Conservation (phyloP, 2,329 filamentous ascomycete species). For the Fusarium sp. region DNA sequence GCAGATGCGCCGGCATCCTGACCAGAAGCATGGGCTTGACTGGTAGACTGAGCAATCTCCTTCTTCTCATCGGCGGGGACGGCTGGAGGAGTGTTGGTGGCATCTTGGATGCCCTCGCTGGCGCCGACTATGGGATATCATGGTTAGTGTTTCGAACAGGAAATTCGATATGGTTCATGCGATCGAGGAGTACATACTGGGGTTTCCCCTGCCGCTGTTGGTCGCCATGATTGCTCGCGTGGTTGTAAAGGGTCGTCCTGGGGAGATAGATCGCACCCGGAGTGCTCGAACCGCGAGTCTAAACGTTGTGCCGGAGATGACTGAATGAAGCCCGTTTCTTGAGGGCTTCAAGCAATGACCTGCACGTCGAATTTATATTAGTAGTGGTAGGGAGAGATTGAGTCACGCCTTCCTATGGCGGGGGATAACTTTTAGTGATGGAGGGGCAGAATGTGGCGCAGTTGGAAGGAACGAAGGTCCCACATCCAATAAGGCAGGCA, state of each 20-base stretch:
- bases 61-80: slow-evolving; percentile 56
- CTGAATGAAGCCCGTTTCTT: slow-evolving; percentile 52
- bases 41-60: slow-evolving; percentile 52
- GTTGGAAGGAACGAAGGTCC: neutral
- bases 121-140: slow-evolving; percentile 53
- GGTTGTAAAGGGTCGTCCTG: slow-evolving; percentile 56
- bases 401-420: slow-evolving; percentile 40
- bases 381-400: slow-evolving; percentile 40
- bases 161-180: too few relatives aligned
- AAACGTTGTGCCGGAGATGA: slow-evolving; percentile 58
- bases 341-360: slow-evolving; percentile 51
- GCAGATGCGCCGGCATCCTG: slow-evolving; percentile 46
- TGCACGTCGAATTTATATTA: slow-evolving; percentile 38
- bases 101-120: slow-evolving; percentile 56
- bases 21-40: slow-evolving; percentile 45
- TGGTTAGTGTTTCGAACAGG: slow-evolving; percentile 36
- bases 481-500: neutral
- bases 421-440: slow-evolving; percentile 38
- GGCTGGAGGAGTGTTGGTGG: slow-evolving; percentile 53
- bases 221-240: slow-evolving; percentile 68
- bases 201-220: slow-evolving; percentile 63
- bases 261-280: slow-evolving; percentile 67
- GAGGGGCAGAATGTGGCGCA: slow-evolving; percentile 39
- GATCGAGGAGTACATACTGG: slow-evolving; percentile 44
- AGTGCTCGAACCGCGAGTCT: slow-evolving; percentile 66